Evolutionary conservation across 2,329 filamentous ascomycete genomes (phyloP).

Genomic region (Pseudocercospora eumusae): DNA sequence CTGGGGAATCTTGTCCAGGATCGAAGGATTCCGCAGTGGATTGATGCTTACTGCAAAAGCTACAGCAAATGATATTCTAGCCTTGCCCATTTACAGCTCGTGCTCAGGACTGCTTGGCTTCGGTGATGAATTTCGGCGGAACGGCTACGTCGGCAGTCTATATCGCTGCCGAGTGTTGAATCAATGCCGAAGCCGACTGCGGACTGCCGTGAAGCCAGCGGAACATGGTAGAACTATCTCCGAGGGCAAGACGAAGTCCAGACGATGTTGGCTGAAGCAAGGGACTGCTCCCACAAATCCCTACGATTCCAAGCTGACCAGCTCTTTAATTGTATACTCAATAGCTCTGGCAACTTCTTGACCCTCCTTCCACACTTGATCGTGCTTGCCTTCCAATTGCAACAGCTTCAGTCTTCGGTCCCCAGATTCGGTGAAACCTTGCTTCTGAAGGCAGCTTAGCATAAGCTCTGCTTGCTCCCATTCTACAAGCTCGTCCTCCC

Average conservation of each 20-base stretch:
- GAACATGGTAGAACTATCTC: background rate
- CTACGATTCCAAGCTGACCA: slow-evolving; percentile 16
- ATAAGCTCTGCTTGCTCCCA: slow-evolving; percentile 62
- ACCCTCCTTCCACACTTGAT: slow-evolving; percentile 65
- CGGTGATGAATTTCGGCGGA: background rate
- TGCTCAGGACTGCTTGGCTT: background rate
- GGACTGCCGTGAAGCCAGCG: background rate
- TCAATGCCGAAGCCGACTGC: background rate
- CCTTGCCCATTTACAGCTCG: background rate
- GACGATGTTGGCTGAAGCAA: background rate
- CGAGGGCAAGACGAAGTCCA: background rate
- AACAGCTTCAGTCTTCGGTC: slow-evolving; percentile 43
- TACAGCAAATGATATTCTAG: background rate
- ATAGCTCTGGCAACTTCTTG: slow-evolving; percentile 54
- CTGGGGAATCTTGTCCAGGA: background rate
- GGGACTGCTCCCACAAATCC: background rate
- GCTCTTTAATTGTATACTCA: slow-evolving; percentile 30
- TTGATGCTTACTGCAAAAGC: background rate
- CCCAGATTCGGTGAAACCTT: slow-evolving; percentile 43
- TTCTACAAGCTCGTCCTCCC: slow-evolving; percentile 53
- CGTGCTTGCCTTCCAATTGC: slow-evolving; percentile 61
- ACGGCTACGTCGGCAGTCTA: background rate
- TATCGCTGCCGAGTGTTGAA: background rate
- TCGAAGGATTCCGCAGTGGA: slow-evolving; percentile 1
- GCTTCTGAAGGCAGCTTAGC: slow-evolving; percentile 50